Evolutionary conservation across 768 basidiomycete species (phyloP).

Genomic region (Termitomyces sp.): DNA sequence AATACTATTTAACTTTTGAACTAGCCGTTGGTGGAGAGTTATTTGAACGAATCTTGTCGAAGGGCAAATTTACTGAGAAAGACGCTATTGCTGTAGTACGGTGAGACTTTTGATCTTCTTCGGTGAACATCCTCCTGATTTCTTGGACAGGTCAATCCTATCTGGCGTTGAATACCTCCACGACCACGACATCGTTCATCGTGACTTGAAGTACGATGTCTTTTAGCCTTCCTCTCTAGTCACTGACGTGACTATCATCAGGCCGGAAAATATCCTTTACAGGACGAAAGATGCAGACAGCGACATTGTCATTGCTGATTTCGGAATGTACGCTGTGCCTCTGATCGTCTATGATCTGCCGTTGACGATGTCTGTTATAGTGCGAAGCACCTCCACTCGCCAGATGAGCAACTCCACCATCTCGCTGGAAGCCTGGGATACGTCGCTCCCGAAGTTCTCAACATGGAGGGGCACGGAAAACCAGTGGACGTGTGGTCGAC

Average conservation of each 20-base stretch:
- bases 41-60: constrained; percentile 82
- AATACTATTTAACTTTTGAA: constrained; percentile 96
- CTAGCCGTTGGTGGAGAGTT: constrained; percentile 93
- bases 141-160: constrained; percentile 65
- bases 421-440: constrained; percentile 86
- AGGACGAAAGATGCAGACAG: constrained; percentile 72
- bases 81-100: constrained; percentile 80
- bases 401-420: constrained; percentile 68
- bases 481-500: constrained; percentile 93
- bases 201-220: constrained; percentile 80
- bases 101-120: constrained; percentile 37
- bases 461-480: constrained; percentile 83
- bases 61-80: constrained; percentile 91
- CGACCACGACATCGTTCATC: constrained; percentile 89
- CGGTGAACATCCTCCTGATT: neutral
- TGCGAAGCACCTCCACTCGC: constrained; percentile 76
- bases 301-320: constrained; percentile 95
- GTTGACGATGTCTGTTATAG: constrained; percentile 33
- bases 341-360: neutral
- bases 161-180: constrained; percentile 89
- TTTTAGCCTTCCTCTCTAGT: neutral
- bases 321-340: constrained; percentile 79
- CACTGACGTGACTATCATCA: constrained; percentile 25
- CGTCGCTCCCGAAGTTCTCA: constrained; percentile 87
- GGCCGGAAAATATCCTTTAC: constrained; percentile 96